Percentiles rank a stretch among this genome's conserved stretches.
Conservation (phyloP, 768 basidiomycete species). For the Boletus rubescentipes region DNA sequence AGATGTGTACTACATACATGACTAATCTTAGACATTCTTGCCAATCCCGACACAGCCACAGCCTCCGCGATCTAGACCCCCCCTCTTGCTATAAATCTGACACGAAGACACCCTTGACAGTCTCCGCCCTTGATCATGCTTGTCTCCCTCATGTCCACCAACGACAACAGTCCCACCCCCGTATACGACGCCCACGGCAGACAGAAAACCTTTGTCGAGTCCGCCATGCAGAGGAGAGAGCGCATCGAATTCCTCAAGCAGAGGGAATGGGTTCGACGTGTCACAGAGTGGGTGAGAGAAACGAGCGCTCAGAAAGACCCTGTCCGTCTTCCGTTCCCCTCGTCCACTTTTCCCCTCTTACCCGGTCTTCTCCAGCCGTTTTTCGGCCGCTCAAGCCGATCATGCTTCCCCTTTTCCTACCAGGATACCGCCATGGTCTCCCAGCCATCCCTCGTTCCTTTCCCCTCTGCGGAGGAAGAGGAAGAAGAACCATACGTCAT, state of each 20-base stretch:
- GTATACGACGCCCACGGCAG: constrained; percentile 45
- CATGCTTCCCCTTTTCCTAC: constrained; percentile 8
- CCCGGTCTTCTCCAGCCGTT: constrained; percentile 10
- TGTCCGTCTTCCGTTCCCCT: constrained; percentile 8
- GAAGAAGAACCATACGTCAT: constrained; percentile 34
- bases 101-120: constrained; percentile 11
- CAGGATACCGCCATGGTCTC: constrained; percentile 1
- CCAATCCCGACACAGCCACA: constrained; percentile 28
- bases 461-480: constrained; percentile 29
- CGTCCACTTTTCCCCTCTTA: not conserved
- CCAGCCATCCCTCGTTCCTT: constrained; percentile 23
- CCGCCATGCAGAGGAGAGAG: constrained; percentile 45
- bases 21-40: constrained; percentile 25
- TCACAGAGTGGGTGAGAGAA: constrained; percentile 38
- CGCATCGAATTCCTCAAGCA: constrained; percentile 52
- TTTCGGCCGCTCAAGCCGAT: constrained; percentile 18
- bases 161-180: constrained; percentile 22
- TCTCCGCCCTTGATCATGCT: constrained; percentile 17
- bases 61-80: constrained; percentile 23
- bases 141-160: constrained; percentile 16
- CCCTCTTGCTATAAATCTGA: constrained; percentile 17
- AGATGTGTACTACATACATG: constrained; percentile 7
- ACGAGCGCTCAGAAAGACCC: constrained; percentile 29
- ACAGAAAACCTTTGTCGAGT: constrained; percentile 46
- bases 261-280: constrained; percentile 42